These are phyloP conservation scores for Penicillium sp. DNA, from an alignment of 2,329 filamentous ascomycete genomes.

Conservation along the genomic window DNA sequence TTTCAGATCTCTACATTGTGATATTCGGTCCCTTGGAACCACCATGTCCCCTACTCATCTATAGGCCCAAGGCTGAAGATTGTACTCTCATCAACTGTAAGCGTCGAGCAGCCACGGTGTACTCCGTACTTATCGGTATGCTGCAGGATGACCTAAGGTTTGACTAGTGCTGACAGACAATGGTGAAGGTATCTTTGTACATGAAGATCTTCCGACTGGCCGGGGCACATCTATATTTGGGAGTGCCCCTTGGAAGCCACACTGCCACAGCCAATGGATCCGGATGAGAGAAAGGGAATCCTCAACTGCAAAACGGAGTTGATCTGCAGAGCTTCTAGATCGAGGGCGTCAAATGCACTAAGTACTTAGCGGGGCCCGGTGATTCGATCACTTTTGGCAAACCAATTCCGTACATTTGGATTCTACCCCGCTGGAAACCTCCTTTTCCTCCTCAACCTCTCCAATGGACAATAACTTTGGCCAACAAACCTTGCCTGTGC, in stretches of 20 bases:
- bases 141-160: too few relatives aligned
- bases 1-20: not conserved
- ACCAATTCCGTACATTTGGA: conserved; percentile 8
- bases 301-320: not conserved
- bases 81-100: too few relatives aligned
- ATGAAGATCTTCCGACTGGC: too few relatives aligned
- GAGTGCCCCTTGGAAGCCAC: too few relatives aligned
- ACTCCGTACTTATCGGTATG: too few relatives aligned
- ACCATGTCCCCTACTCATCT: too few relatives aligned
- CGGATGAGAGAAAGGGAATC: not conserved
- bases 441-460: conserved; percentile 4
- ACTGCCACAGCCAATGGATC: not conserved
- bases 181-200: too few relatives aligned
- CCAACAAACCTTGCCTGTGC: conserved; percentile 32
- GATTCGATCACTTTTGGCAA: conserved; percentile 24
- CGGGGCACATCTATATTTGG: too few relatives aligned
- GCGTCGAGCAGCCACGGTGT: too few relatives aligned
- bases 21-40: not conserved
- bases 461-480: conserved; percentile 35
- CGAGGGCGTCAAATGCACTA: conserved; percentile 18
- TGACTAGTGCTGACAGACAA: too few relatives aligned
- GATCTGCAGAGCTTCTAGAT: conserved; percentile 2
- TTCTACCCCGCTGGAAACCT: conserved; percentile 16
- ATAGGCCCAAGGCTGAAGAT: too few relatives aligned
- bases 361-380: conserved; percentile 15